Evolutionary conservation across 129 eudicot species (phyloP).

Genomic region (Tagetes erecta): DNA sequence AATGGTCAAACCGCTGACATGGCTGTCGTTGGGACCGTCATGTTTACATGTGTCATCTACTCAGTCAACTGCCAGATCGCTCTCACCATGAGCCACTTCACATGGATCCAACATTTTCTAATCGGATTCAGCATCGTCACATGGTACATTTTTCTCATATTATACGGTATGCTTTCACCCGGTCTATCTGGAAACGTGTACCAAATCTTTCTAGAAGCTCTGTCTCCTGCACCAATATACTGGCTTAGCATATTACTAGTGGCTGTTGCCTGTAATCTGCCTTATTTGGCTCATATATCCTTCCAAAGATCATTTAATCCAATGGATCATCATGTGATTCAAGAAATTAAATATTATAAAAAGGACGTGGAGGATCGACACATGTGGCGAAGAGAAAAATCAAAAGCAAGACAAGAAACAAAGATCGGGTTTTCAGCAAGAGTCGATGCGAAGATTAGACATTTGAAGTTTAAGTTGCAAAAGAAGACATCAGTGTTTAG

Average conservation of each 20-base stretch:
- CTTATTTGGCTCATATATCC: constrained; percentile 82
- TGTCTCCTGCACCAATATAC: constrained; percentile 72
- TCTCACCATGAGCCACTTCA: constrained; percentile 97
- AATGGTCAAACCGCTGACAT: constrained; percentile 91
- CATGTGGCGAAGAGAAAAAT: constrained; percentile 80
- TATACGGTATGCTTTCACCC: constrained; percentile 62
- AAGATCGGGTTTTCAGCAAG: constrained; percentile 89
- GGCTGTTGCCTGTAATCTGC: constrained; percentile 68
- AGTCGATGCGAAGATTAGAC: constrained; percentile 89
- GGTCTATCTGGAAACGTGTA: constrained; percentile 50
- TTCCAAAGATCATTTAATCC: constrained; percentile 86
- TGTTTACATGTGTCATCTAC: constrained; percentile 90
- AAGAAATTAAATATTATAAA: constrained; percentile 86
- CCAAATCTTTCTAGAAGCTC: constrained; percentile 64
- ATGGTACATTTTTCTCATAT: constrained; percentile 70
- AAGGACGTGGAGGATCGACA: constrained; percentile 69
- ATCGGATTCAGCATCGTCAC: constrained; percentile 64
- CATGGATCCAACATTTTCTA: constrained; percentile 86
- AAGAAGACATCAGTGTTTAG: constrained; percentile 51
- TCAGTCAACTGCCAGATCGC: constrained; percentile 89
- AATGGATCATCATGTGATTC: constrained; percentile 92
- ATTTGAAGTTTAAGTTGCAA: constrained; percentile 54
- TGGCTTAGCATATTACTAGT: constrained; percentile 79
- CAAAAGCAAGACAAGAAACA: constrained; percentile 78
- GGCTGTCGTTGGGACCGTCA: constrained; percentile 81